Base-by-base conservation (phyloP, 768 basidiomycete genomes). In the Termitomyces sp. region DNA sequence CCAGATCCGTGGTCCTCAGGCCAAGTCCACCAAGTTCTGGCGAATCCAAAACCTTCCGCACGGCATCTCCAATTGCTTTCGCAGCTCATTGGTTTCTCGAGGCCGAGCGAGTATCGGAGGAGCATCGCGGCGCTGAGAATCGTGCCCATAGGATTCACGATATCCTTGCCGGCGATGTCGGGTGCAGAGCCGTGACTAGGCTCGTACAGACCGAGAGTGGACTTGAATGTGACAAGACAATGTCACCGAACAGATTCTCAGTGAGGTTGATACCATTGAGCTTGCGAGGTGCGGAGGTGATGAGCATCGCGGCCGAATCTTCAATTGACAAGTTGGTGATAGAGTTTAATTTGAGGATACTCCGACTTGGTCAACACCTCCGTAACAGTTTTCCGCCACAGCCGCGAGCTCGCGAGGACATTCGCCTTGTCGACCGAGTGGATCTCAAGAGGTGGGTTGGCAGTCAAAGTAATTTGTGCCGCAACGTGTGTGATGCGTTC, bases 281-380 rank as follows among this genome's bases (percentile, higher is more conserved):
- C 73, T 95, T 96, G 65, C 81, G 84, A 8, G 97, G 97, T 67
- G 82, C 92, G 26, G 88, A 77, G 48, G 97, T 93, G 71, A 99
- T 90, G 60, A 96, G 69, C 97, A 99, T 98, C 10, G 97, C 87
- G 4, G 97, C 95, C 2, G 94, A 89, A 74, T 99, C 97, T n/a
- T n/a, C n/a, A n/a, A n/a, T n/a, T n/a, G 56, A 98, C 93, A 58
- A 98, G 82, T 55, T 91, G 86, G 74, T 99, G 97, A n/a, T n/a
- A n/a, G n/a, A n/a, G n/a, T n/a, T n/a, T n/a, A n/a, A n/a, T n/a
- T n/a, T n/a, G n/a, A n/a, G n/a, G n/a, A n/a, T n/a, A n/a, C n/a
- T n/a, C n/a, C n/a, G n/a, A n/a, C n/a, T n/a, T n/a, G n/a, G n/a
- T n/a, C n/a, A n/a, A n/a, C n/a, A n/a, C n/a, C n/a, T n/a, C n/a